Conservation (phyloP, 768 basidiomycete genomes). For the Boletus edulis region DNA sequence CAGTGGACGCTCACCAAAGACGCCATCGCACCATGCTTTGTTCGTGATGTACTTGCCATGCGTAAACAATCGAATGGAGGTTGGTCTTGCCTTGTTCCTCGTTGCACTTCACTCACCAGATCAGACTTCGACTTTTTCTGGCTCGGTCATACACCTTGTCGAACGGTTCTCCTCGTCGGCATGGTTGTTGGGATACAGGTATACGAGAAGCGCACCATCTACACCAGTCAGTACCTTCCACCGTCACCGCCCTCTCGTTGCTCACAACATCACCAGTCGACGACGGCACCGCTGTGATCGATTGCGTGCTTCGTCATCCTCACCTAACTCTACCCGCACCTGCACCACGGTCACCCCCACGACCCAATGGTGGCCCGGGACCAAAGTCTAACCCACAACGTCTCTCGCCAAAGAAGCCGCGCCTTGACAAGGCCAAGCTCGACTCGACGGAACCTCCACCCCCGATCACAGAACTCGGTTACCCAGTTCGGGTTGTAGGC, state of each 20-base stretch:
- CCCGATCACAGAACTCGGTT: slow-evolving; percentile 45
- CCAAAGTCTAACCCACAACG: neutral
- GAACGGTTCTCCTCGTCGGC: slow-evolving; percentile 59
- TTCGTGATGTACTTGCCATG: slow-evolving; percentile 51
- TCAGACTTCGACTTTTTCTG: slow-evolving; percentile 63
- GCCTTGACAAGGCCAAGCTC: slow-evolving; percentile 2
- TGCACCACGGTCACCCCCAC: slow-evolving; percentile 4
- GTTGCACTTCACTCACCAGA: neutral
- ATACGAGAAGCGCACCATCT: slow-evolving; percentile 59
- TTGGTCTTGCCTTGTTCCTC: neutral
- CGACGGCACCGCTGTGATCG: slow-evolving; percentile 72
- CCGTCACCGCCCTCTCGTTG: neutral
- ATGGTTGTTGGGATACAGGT: slow-evolving; percentile 60
- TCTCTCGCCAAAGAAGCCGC: slow-evolving; percentile 18
- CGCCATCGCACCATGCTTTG: slow-evolving; percentile 54
- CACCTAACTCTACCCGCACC: slow-evolving; percentile 26
- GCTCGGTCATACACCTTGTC: slow-evolving; percentile 70
- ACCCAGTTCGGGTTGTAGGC: slow-evolving; percentile 46
- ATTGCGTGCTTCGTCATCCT: slow-evolving; percentile 52
- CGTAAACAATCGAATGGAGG: slow-evolving; percentile 36
- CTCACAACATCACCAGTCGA: slow-evolving; percentile 49
- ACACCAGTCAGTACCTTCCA: slow-evolving; percentile 42
- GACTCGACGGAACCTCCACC: slow-evolving; percentile 23
- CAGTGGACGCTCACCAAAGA: slow-evolving; percentile 58
- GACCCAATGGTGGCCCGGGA: neutral